phyloP scores from a whole-genome alignment of 805 yeast genomes.

The Lipomyces mesembrius region DNA sequence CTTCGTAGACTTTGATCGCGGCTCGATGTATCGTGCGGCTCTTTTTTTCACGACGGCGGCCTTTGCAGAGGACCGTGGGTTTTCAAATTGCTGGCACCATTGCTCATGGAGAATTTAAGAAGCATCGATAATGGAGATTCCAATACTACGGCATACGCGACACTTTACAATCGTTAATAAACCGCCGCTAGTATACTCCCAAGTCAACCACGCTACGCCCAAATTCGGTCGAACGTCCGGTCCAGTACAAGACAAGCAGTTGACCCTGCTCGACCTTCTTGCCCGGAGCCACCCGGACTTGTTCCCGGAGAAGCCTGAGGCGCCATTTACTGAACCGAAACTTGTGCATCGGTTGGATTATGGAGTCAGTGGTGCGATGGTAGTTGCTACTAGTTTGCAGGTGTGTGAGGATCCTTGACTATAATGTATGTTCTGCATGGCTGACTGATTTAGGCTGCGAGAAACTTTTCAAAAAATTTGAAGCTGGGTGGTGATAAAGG shows the following conservation, averaged over 20 bases:
- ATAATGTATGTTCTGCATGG: neutral
- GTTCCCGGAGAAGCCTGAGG: neutral
- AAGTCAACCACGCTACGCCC: constrained; percentile 12
- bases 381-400: constrained; percentile 25
- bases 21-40: too few species aligned
- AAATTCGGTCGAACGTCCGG: constrained; percentile 7
- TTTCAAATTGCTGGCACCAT: neutral
- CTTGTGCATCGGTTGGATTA: constrained; percentile 34
- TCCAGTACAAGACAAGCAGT: neutral
- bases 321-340: constrained; percentile 32
- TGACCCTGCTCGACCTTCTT: constrained; percentile 16
- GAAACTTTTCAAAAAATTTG: constrained; percentile 17
- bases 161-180: constrained; percentile 28
- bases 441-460: constrained; percentile 25
- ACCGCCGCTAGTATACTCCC: constrained; percentile 22
- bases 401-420: neutral
- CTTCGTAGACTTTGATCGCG: too few species aligned
- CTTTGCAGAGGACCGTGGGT: constrained; percentile 2
- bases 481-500: constrained; percentile 31
- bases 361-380: constrained; percentile 37
- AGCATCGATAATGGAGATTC: neutral
- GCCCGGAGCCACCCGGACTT: constrained; percentile 16
- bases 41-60: constrained; percentile 1
- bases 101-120: neutral
- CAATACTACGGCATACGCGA: constrained; percentile 14